Base-by-base conservation (phyloP, 305 asterid species). In the Fraxinus ornus region DNA sequence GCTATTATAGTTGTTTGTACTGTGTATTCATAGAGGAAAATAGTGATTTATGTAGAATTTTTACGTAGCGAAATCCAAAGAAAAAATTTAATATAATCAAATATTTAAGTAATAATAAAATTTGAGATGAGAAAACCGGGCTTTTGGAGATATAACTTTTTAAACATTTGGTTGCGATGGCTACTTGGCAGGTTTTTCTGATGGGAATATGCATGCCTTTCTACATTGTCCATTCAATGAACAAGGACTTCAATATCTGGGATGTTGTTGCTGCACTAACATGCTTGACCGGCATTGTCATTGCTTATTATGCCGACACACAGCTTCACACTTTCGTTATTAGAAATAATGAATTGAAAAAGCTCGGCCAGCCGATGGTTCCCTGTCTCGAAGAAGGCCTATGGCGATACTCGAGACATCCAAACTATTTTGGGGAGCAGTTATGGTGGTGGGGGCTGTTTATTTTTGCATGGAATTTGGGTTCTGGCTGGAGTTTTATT, bases 391-490 rank as follows among this genome's bases (percentile, higher is more conserved):
- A 95, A 49, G 80, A 83, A 68, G 99, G 99, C 47, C 85, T 93
- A 36, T 94, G 99, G 99, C 76, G 36, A 73, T 93, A 88, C 87
- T 94, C 98, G 1, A 87, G 97, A 2, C 99, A 95, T 81, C 99
- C 98, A 1, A 95, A 95, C 90, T 95, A 95, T 79, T 88, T 95
- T 7, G 99, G 98, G 3, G 99, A 95, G 92, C 99, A 95, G 85
- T 57, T 95, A 80, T 95, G 98, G 99, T 95, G 99, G 99, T 95
- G 96, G 98, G 99, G 99, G 15, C 84, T 95, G 64, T 91, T 35
- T 28, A 84, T 91, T 77, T 91, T 93, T 60, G 94, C 91, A 1
- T 95, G 94, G 98, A 91, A 90, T 88, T 86, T 95, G 87, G 98
- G 86, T 73, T 71, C 60, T 21, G 86, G 88, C 4, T 92, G 97